A percentile compares a stretch with the other conserved stretches of the same genome.
Evolutionary conservation across 164 flowering plant species (phyloP).

Genomic region (Tetrastigma voinierianum): DNA sequence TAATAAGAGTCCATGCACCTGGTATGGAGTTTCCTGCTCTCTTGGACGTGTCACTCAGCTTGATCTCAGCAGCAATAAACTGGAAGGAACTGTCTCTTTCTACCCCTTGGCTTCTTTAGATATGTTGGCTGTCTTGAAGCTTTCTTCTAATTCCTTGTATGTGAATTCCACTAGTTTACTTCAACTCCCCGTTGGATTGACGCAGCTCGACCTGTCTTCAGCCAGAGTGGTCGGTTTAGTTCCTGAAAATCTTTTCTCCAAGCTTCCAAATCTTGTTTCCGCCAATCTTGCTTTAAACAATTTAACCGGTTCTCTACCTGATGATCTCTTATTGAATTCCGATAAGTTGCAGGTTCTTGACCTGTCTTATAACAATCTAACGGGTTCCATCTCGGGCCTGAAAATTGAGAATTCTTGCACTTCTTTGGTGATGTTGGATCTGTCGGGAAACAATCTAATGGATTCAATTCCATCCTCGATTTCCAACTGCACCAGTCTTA

Average conservation of each 20-base stretch:
- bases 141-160: constrained; percentile 51
- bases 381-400: constrained; percentile 53
- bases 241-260: constrained; percentile 48
- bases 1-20: constrained; percentile 47
- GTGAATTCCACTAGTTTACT: constrained; percentile 58
- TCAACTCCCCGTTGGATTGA: constrained; percentile 53
- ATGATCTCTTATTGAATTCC: constrained; percentile 33
- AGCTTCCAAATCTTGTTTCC: constrained; percentile 43
- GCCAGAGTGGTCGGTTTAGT: constrained; percentile 49
- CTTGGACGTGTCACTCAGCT: constrained; percentile 49
- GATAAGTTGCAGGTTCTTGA: constrained; percentile 62
- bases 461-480: constrained; percentile 52
- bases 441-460: constrained; percentile 52
- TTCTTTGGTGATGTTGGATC: constrained; percentile 52
- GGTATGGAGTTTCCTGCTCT: constrained; percentile 73
- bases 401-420: constrained; percentile 40
- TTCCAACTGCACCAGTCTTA: constrained; percentile 57
- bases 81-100: constrained; percentile 49
- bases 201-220: constrained; percentile 58
- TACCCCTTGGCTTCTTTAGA: constrained; percentile 53
- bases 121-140: constrained; percentile 50
- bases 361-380: constrained; percentile 70
- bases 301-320: constrained; percentile 55
- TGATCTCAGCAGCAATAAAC: constrained; percentile 52
- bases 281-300: constrained; percentile 65